Percentiles rank a stretch among this genome's conserved stretches.
These are phyloP conservation scores for Diaporthe citriasiana DNA, from an alignment of 2,329 filamentous ascomycete genomes.

Conservation along the genomic window DNA sequence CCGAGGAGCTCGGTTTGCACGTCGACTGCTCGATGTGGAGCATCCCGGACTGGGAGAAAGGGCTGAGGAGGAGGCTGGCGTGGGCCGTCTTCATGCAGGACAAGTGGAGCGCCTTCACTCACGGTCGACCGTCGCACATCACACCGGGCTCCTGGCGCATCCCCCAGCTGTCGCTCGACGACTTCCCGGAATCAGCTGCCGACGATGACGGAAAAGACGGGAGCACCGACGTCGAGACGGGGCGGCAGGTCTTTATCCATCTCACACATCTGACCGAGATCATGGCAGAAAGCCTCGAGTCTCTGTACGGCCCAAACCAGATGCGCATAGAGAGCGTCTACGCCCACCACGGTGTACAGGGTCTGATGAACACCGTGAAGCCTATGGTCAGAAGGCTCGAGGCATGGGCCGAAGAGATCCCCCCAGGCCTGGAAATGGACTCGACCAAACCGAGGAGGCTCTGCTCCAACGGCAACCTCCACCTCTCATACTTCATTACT, in stretches of 20 bases:
- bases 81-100: conserved; percentile 78
- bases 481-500: conserved; percentile 92
- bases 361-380: conserved; percentile 82
- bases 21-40: conserved; percentile 74
- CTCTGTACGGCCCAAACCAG: conserved; percentile 84
- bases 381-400: conserved; percentile 86
- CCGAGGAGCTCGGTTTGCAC: conserved; percentile 71
- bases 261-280: conserved; percentile 83
- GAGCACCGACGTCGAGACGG: conserved; percentile 75
- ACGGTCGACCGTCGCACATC: conserved; percentile 86
- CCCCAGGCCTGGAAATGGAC: conserved; percentile 76
- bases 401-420: conserved; percentile 82
- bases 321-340: conserved; percentile 77
- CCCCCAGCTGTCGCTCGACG: conserved; percentile 70
- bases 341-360: conserved; percentile 77
- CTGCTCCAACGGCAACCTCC: conserved; percentile 82
- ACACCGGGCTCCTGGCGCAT: conserved; percentile 83
- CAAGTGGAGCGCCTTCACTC: conserved; percentile 85
- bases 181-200: conserved; percentile 81
- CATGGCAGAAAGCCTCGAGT: conserved; percentile 84
- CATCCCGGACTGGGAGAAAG: conserved; percentile 74
- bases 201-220: conserved; percentile 74
- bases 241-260: conserved; percentile 78
- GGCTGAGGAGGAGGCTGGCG: conserved; percentile 71
- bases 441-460: conserved; percentile 63